phyloP scores from a whole-genome alignment of 2,329 filamentous ascomycete genomes.

The Beauveria sp. region DNA sequence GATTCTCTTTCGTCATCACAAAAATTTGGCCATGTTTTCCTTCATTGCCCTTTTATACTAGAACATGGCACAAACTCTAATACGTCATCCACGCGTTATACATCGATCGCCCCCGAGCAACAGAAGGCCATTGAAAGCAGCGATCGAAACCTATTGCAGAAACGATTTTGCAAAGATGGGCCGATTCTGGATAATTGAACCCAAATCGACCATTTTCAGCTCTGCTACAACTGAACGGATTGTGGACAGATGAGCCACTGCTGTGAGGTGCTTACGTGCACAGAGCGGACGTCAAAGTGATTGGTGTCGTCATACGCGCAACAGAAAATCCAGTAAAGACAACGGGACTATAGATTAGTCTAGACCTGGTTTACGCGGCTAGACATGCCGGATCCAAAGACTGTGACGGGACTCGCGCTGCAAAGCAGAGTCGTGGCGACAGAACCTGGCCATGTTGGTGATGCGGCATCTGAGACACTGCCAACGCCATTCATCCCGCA shows the following conservation, averaged over 20 bases:
- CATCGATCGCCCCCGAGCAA: neutral
- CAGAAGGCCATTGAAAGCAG: neutral
- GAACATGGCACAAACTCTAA: neutral
- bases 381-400: no score
- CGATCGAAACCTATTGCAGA: neutral
- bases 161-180: neutral
- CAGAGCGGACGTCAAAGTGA: neutral
- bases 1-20: no score
- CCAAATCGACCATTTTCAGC: neutral
- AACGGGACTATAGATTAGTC: no score
- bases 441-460: no score
- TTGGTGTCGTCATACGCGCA: neutral
- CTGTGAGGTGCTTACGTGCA: neutral
- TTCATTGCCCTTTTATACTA: neutral
- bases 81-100: conserved; percentile 4
- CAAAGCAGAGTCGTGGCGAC: no score
- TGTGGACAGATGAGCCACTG: neutral
- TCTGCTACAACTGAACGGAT: neutral
- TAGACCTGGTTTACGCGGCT: no score
- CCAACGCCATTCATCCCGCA: neutral
- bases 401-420: no score
- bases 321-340: neutral
- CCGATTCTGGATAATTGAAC: neutral
- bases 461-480: no score
- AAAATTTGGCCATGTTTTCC: neutral